A percentile compares a stretch with the other conserved stretches of the same genome.
Conservation (phyloP, 1,284 basidiomycete genomes). For the Irpex sp. region DNA sequence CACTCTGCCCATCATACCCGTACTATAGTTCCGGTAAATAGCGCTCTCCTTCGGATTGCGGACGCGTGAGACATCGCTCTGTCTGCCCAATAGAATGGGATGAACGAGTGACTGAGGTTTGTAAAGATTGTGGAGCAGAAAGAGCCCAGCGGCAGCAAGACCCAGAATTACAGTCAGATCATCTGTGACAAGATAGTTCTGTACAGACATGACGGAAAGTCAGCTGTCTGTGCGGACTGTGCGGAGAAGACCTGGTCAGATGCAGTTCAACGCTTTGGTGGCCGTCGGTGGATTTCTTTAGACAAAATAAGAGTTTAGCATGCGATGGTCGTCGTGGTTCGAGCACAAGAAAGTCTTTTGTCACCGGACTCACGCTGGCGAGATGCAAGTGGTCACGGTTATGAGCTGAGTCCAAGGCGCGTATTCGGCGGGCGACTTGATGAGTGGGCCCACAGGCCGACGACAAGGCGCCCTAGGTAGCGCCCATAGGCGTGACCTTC, state of each 20-base stretch:
- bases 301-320: not conserved
- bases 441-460: not conserved
- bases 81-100: conserved; percentile 76
- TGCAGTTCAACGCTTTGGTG: not conserved
- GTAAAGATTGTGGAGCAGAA: conserved; percentile 71
- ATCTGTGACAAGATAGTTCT: conserved; percentile 65
- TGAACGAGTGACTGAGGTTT: conserved; percentile 78
- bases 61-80: conserved; percentile 79
- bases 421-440: not conserved
- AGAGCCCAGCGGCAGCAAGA: conserved; percentile 68
- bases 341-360: not conserved
- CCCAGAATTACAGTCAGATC: conserved; percentile 73
- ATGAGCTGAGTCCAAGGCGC: not conserved
- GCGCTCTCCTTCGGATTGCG: conserved; percentile 73
- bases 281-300: not conserved
- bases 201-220: conserved; percentile 33
- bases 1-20: conserved; percentile 74
- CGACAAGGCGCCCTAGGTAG: not conserved
- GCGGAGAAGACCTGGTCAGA: not conserved
- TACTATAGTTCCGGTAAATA: conserved; percentile 79
- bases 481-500: conserved; percentile 11
- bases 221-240: not conserved
- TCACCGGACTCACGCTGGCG: not conserved
- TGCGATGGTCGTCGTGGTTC: not conserved
- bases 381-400: not conserved